A percentile compares a stretch with the other conserved stretches of the same genome.
Conservation (phyloP, 306 rosid species). For the Prosopis cineraria region DNA sequence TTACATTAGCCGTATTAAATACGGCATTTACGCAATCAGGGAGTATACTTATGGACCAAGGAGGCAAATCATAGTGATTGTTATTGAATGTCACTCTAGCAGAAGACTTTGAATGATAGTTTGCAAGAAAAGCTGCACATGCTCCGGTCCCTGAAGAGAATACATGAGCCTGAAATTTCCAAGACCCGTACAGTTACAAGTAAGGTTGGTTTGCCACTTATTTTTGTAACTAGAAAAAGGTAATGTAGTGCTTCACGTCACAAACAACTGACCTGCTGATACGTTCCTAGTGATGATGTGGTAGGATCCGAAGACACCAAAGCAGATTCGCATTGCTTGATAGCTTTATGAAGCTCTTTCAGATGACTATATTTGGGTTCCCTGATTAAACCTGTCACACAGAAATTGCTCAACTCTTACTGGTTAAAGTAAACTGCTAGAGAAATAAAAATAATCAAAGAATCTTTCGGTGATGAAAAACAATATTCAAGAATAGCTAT, state of each 20-base stretch:
- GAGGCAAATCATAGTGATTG: constrained; percentile 73
- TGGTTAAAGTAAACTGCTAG: not conserved
- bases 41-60: constrained; percentile 97
- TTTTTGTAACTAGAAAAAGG: constrained; percentile 14
- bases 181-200: constrained; percentile 9
- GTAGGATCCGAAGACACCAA: constrained; percentile 85
- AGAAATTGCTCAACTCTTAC: constrained; percentile 22
- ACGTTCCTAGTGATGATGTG: constrained; percentile 71
- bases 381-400: constrained; percentile 71
- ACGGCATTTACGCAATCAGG: constrained; percentile 82
- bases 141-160: constrained; percentile 59
- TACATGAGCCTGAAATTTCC: constrained; percentile 70
- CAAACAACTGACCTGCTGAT: constrained; percentile 69
- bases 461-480: not conserved
- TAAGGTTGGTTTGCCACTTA: constrained; percentile 21
- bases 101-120: constrained; percentile 57
- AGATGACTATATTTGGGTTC: constrained; percentile 88
- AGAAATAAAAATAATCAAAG: not conserved
- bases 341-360: constrained; percentile 83
- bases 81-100: constrained; percentile 76
- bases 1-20: constrained; percentile 87
- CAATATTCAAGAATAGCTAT: constrained; percentile 15
- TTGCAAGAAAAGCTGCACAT: constrained; percentile 92
- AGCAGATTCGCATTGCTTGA: constrained; percentile 78
- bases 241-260: constrained; percentile 7